phyloP scores from a whole-genome alignment of 1,284 basidiomycete species.

The Ustilago bromivora region DNA sequence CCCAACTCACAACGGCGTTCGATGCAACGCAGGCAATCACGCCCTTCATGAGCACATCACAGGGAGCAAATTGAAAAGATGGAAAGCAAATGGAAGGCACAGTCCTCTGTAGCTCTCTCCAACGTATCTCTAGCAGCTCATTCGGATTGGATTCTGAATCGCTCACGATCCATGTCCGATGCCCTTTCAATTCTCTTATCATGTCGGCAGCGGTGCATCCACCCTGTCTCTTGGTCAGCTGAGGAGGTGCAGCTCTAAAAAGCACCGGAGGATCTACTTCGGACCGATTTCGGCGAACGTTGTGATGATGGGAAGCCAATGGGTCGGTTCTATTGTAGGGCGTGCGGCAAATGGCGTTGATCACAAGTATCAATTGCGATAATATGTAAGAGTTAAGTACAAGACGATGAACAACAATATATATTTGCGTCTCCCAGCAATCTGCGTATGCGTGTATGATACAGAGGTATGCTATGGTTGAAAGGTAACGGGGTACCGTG shows the following conservation, averaged over 20 bases:
- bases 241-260: background rate
- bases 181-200: background rate
- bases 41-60: background rate
- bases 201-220: background rate
- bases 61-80: background rate
- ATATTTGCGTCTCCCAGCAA: too few species aligned
- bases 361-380: too few species aligned
- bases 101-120: background rate
- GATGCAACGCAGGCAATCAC: constrained; percentile 2
- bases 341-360: too few species aligned
- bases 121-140: background rate
- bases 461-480: too few species aligned
- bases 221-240: background rate
- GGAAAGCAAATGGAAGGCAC: background rate
- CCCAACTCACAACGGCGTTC: background rate
- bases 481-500: too few species aligned
- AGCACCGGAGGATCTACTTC: background rate
- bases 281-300: constrained; percentile 3
- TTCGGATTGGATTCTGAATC: constrained; percentile 11
- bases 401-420: too few species aligned
- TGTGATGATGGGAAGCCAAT: background rate
- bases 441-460: too few species aligned
- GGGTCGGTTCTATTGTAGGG: too few species aligned
- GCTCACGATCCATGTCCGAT: constrained; percentile 5
- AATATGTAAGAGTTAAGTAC: too few species aligned